These are phyloP conservation scores for Candida koratica DNA, from an alignment of 805 yeast species.

Conservation along the genomic window DNA sequence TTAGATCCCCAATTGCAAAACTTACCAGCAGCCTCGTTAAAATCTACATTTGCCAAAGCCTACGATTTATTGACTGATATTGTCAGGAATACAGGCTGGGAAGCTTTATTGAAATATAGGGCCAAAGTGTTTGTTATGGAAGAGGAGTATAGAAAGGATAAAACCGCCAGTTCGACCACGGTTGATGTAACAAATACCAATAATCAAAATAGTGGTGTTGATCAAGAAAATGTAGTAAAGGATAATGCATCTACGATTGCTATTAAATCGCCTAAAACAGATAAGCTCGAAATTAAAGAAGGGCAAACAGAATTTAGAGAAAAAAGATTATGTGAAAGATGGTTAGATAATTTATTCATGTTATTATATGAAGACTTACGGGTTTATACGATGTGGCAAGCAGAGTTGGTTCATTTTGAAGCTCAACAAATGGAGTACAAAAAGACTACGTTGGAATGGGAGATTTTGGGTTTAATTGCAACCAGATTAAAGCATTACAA, in stretches of 20 bases:
- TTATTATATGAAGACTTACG: conserved; percentile 67
- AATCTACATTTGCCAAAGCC: conserved; percentile 44
- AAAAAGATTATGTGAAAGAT: conserved; percentile 66
- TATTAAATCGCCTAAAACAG: conserved; percentile 33
- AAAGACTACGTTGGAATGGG: conserved; percentile 87
- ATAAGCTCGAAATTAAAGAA: conserved; percentile 18
- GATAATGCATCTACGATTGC: conserved; percentile 31
- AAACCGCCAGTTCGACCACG: conserved; percentile 12
- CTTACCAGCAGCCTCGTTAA: conserved; percentile 67
- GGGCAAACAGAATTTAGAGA: conserved; percentile 48
- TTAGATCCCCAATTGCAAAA: conserved; percentile 59
- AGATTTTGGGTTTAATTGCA: conserved; percentile 82
- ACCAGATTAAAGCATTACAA: conserved; percentile 77
- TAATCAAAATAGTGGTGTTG: too few species aligned
- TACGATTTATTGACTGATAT: conserved; percentile 44
- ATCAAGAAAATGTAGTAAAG: background rate
- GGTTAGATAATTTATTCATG: conserved; percentile 72
- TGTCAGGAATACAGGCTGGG: conserved; percentile 45
- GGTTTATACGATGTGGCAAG: conserved; percentile 89
- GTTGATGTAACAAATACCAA: conserved; percentile 12
- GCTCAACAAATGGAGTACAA: conserved; percentile 79
- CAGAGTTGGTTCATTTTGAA: conserved; percentile 83
- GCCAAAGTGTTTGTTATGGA: conserved; percentile 48
- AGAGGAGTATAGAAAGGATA: conserved; percentile 44
- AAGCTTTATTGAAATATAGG: conserved; percentile 39